Evolutionary conservation across 139 green algal genomes (phyloP).

Genomic region (Desmodesmus armatus): DNA sequence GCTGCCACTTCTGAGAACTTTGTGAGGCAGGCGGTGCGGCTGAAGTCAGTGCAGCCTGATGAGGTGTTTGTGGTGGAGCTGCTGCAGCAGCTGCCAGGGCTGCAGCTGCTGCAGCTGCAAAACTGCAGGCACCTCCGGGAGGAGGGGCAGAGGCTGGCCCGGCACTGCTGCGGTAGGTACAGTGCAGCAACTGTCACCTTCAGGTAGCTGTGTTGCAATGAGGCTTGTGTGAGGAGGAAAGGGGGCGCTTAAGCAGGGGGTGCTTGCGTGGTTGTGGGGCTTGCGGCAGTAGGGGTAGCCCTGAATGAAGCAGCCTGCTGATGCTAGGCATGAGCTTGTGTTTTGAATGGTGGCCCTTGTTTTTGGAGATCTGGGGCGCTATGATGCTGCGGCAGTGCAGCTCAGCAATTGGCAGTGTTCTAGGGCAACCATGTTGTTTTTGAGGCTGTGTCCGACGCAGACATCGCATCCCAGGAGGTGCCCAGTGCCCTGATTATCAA

Average conservation of each 20-base stretch:
- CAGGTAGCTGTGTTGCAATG: background rate
- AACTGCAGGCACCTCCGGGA: background rate
- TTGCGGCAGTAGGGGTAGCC: too few relatives aligned
- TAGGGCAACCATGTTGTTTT: too few relatives aligned
- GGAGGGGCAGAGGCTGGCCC: background rate
- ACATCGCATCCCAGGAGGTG: too few relatives aligned
- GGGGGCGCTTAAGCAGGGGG: too few relatives aligned
- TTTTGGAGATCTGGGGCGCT: too few relatives aligned
- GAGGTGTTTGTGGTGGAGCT: conserved; percentile 19
- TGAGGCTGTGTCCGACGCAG: too few relatives aligned
- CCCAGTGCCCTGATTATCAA: too few relatives aligned
- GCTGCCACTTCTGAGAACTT: background rate
- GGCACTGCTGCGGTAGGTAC: background rate
- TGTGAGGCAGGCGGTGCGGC: background rate
- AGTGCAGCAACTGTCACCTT: background rate
- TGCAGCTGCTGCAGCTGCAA: conserved; percentile 10
- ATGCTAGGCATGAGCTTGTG: too few relatives aligned
- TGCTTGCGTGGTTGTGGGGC: too few relatives aligned
- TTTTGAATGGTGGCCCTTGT: background rate
- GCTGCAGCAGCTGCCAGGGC: conserved; percentile 9
- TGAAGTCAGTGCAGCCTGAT: background rate
- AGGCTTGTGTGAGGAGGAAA: background rate
- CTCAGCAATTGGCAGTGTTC: too few relatives aligned
- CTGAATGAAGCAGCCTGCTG: too few relatives aligned
- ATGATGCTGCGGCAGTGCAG: too few relatives aligned